Base-by-base conservation (phyloP, 2,329 filamentous ascomycete species). In the Teratosphaeria epicoccoides region DNA sequence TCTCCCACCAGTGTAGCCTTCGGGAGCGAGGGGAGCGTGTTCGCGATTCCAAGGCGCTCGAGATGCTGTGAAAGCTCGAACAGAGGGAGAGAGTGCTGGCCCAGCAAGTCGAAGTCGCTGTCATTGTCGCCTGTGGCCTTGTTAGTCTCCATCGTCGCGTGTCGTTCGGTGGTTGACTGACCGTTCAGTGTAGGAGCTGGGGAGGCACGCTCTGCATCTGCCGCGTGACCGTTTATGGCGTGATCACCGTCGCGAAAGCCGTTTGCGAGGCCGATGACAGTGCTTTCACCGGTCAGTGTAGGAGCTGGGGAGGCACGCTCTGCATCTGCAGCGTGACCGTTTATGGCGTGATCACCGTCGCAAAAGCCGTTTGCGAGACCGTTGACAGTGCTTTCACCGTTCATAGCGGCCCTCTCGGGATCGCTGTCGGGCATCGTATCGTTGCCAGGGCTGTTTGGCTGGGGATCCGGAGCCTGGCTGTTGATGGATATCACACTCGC, bases 1-100 rank as follows among this genome's bases (percentile, higher is more conserved):
- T 95, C 88, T 0, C 89, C 89, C 0, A 95, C 81, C 0, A 95
- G 79, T 5, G 91, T 85, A 9, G 94, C 81, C 59, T 88, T 87
- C 0, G 89, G 88, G 0, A 95, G 72, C 0, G 80, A 79, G 0
- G 88, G 79, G 0, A 73, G 62, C 4, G 82, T 78, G 17, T 85
- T 80, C 47, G 85, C 82, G 0, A 95, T 82, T 0, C 85, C 87
- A 0, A 91, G 76, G 5, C 82, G 76, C 48, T 87, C 81, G 0
- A 95, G 76, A 46, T 84, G 79, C 2, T 79, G 80, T 0, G 88
- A 76, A 0, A 80, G 79, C 46, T 85, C 75, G 2, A 88, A 83
- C 47, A 83, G 80, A 0, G 78, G 74, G 49, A 84, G 85, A 1
- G 85, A 70, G 45, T 80, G 76, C n/a, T 76, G 73, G 0, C 82